Evolutionary conservation across 352 stramenopile genomes (phyloP), one percentile per base, ranked within the genome.

Genomic region (Pythium volutum): DNA sequence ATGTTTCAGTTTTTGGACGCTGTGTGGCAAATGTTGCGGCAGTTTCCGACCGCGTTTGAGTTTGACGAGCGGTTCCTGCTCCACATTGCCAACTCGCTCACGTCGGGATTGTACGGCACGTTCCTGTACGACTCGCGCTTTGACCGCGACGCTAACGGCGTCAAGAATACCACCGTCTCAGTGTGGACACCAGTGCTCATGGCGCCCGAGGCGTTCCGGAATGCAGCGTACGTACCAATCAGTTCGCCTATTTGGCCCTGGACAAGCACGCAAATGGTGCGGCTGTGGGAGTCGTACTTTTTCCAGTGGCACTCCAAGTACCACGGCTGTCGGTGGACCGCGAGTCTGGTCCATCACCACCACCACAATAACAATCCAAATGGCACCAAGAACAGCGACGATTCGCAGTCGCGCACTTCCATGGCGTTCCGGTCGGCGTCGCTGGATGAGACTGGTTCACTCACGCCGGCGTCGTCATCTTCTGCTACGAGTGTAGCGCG

Each of bases 1-100:
- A 91, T 96, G 74, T 75, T 95, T 42, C 87, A 96, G 55, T 95
- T 96, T 53, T 68, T 95, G 45, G 86, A 96, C 34, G 76, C 75
- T 0, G 83, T 95, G 42, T 94, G 82, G 78, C 87, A 96, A 58
- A 85, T 96, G 33, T 68, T 85, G 56, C 76, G 81, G 18, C 86
- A 95, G 66, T 93, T 91, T 70, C 79, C 84, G 1, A 68, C 71
- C 12, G 79, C 86, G 18, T 96, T 96, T 43, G 85, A 96, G 64
- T 96, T 96, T 58, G 89, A 92, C 67, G 84, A 94, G 55, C 67
- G 69, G 9, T 93, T 93, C 61, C 66, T 96, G 39, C 56, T 96
- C 26, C 83, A 93, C 47, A 57, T 95, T 16, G 82, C 84, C 27
- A 91, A 95, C 60, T 64, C 86, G 18, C 66, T 93, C 43, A 92